phyloP scores from a whole-genome alignment of 1,284 basidiomycete genomes.

The Cystobasidium slooffiae region DNA sequence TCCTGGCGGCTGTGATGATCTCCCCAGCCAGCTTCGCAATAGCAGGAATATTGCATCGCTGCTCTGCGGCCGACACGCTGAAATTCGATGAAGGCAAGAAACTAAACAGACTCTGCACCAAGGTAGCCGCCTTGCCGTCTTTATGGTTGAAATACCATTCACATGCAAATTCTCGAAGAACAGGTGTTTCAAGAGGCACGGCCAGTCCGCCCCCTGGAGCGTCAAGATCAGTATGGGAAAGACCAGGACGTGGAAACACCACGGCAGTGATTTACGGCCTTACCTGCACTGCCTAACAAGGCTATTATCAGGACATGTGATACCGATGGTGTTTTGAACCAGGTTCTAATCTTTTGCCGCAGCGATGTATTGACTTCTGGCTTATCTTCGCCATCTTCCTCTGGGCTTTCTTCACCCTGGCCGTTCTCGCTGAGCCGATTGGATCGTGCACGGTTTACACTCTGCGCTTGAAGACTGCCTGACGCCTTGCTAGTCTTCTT shows the following conservation, averaged over 20 bases:
- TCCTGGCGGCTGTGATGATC: conserved; percentile 35
- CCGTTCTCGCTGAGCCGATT: too few species aligned
- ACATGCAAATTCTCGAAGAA: conserved; percentile 39
- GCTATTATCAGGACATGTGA: conserved; percentile 41
- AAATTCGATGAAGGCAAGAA: conserved; percentile 3
- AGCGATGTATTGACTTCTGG: not conserved
- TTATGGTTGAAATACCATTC: conserved; percentile 34
- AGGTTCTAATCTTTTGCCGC: not conserved
- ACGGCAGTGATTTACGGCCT: not conserved
- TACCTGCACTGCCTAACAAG: conserved; percentile 31
- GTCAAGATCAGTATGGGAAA: not conserved
- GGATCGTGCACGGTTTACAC: too few species aligned
- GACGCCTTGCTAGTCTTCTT: too few species aligned
- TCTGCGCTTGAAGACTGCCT: too few species aligned
- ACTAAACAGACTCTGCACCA: not conserved
- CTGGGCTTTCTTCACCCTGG: not conserved
- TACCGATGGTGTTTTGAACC: conserved; percentile 27
- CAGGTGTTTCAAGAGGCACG: conserved; percentile 33
- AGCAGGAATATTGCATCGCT: conserved; percentile 33
- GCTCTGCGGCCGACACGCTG: not conserved
- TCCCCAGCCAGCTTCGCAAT: conserved; percentile 40
- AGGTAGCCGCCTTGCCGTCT: not conserved
- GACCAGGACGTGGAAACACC: not conserved
- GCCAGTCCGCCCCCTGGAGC: conserved; percentile 37
- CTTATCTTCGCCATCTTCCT: not conserved